phyloP scores from a whole-genome alignment of 768 basidiomycete genomes.

The Lentinula lateritia region DNA sequence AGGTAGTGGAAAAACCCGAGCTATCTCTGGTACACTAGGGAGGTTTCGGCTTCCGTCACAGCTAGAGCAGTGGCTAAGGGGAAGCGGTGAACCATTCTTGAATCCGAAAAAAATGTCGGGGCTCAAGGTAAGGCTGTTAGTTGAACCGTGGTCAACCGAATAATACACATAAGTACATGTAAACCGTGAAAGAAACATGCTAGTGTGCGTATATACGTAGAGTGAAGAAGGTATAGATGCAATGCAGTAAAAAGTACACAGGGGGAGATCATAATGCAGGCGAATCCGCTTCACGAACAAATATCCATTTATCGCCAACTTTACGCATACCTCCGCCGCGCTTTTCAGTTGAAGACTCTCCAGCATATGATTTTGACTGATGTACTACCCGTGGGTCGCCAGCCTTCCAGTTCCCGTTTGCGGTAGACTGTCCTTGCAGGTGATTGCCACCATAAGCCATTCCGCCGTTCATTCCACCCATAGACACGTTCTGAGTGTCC shows the following conservation, averaged over 20 bases:
- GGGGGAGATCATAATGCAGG: background rate
- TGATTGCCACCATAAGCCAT: background rate
- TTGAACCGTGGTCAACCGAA: background rate
- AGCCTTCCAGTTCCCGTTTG: background rate
- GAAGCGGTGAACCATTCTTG: too few relatives aligned
- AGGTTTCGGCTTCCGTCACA: too few relatives aligned
- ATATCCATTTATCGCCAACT: conserved; percentile 6
- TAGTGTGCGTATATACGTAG: background rate
- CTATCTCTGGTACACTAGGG: too few relatives aligned
- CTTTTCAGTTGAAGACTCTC: background rate
- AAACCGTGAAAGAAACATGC: background rate
- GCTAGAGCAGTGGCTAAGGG: too few relatives aligned
- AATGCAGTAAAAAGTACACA: background rate
- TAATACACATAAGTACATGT: background rate
- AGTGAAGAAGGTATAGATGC: background rate
- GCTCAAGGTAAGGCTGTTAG: background rate
- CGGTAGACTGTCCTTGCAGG: background rate
- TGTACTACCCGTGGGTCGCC: background rate
- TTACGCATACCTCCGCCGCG: conserved; percentile 3
- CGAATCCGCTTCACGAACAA: conserved; percentile 4
- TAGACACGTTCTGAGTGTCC: background rate
- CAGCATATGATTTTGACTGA: background rate
- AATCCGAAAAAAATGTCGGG: too few relatives aligned
- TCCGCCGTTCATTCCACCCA: background rate
- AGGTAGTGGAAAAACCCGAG: too few relatives aligned